Conservation (phyloP, 352 stramenopile species). For the Phytophthora lateralis region DNA sequence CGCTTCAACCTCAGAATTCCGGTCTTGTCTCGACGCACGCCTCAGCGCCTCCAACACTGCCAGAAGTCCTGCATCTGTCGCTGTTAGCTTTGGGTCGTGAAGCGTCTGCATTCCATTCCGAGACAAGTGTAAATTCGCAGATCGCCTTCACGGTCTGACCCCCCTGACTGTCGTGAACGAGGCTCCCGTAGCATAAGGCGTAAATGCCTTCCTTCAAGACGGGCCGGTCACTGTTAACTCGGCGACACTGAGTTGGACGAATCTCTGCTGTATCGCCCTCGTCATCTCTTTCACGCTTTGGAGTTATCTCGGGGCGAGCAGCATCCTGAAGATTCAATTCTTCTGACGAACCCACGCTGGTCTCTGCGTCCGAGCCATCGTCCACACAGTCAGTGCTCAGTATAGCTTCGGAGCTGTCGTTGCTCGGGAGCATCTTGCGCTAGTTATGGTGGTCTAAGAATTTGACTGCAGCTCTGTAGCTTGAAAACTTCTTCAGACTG, state of each 20-base stretch:
- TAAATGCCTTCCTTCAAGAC: constrained; percentile 36
- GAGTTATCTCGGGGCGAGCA: neutral
- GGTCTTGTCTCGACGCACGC: neutral
- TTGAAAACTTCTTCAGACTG: constrained; percentile 58
- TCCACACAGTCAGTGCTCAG: neutral
- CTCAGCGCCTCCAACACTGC: neutral
- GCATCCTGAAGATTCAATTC: neutral
- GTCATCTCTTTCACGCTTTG: constrained; percentile 22
- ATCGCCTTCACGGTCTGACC: neutral
- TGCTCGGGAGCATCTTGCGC: neutral
- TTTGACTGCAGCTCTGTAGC: constrained; percentile 43
- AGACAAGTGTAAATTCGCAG: constrained; percentile 1
- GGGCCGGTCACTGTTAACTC: constrained; percentile 33
- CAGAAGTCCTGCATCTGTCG: neutral
- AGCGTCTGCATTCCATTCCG: constrained; percentile 1
- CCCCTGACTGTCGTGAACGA: neutral
- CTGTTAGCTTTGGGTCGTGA: neutral
- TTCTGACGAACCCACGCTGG: neutral
- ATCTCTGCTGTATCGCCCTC: neutral
- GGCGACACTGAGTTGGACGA: constrained; percentile 3
- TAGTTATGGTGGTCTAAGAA: constrained; percentile 42
- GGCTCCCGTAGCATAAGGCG: constrained; percentile 48
- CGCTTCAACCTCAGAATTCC: neutral
- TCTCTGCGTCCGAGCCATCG: neutral
- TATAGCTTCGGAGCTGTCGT: neutral